phyloP scores from a whole-genome alignment of 2,329 filamentous ascomycete species.

The Cercospora sesami region DNA sequence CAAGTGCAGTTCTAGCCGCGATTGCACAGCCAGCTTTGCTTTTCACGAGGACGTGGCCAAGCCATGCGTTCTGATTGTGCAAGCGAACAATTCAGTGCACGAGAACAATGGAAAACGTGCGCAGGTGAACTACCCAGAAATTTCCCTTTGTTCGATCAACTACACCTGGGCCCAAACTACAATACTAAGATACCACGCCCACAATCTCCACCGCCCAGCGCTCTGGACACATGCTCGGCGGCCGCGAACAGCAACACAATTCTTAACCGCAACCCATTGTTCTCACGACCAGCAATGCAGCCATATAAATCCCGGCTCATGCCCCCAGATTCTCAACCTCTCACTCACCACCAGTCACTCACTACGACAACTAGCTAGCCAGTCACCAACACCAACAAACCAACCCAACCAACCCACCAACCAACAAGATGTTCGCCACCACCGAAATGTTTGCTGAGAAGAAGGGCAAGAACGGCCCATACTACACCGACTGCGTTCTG shows the following conservation, averaged over 20 bases:
- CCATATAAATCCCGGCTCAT: neutral
- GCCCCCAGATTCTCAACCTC: too few relatives aligned
- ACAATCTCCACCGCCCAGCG: neutral
- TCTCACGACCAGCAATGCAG: neutral
- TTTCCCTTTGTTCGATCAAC: neutral
- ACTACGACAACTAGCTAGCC: neutral
- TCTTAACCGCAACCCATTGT: neutral
- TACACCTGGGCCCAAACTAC: neutral
- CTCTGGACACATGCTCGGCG: neutral
- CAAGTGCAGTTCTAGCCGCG: neutral
- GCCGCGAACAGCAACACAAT: neutral
- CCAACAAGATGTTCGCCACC: neutral
- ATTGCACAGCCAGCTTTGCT: neutral
- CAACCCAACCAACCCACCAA: neutral
- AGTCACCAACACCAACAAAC: neutral
- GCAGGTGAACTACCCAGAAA: neutral
- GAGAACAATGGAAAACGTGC: neutral
- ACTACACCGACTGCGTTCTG: neutral
- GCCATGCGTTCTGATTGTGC: neutral
- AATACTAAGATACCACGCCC: neutral
- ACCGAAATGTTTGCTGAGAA: neutral
- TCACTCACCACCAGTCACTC: constrained; percentile 1
- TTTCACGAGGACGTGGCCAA: neutral
- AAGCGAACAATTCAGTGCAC: neutral
- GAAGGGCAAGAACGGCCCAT: neutral